Conservation (phyloP, 495 filamentous ascomycete genomes). For the Hapsidospora chrysogenum region DNA sequence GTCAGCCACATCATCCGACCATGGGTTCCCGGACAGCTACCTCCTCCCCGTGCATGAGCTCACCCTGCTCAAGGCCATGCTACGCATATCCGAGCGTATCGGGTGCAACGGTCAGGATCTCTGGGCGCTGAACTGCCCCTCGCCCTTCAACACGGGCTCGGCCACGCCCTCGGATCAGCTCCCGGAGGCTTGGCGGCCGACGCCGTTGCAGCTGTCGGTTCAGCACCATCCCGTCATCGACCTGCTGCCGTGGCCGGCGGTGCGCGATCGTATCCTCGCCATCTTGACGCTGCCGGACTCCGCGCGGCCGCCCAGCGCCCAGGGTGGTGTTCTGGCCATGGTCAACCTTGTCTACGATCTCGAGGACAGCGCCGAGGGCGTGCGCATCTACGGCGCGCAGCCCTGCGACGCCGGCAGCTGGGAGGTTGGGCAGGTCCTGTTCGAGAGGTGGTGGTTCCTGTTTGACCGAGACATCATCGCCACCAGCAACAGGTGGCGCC, state of each 20-base stretch:
- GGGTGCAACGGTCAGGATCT: slow-evolving; percentile 3
- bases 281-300: slow-evolving; percentile 20
- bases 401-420: slow-evolving; percentile 20
- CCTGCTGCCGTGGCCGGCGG: slow-evolving; percentile 29
- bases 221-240: slow-evolving; percentile 35
- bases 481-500: slow-evolving; percentile 22
- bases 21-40: slow-evolving; percentile 12
- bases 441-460: slow-evolving; percentile 34
- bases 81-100: slow-evolving; percentile 12
- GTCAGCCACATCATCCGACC: neutral
- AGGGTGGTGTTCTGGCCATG: slow-evolving; percentile 19
- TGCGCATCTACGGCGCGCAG: slow-evolving; percentile 16
- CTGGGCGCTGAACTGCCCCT: slow-evolving; percentile 8
- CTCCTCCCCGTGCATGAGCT: slow-evolving; percentile 13
- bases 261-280: slow-evolving; percentile 26
- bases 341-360: slow-evolving; percentile 26
- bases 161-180: slow-evolving; percentile 5
- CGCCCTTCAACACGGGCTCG: slow-evolving; percentile 7
- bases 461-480: slow-evolving; percentile 25
- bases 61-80: slow-evolving; percentile 8
- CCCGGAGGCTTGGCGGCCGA: slow-evolving; percentile 12
- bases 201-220: slow-evolving; percentile 9
- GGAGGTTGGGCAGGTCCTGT: slow-evolving; percentile 31
- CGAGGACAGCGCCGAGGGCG: slow-evolving; percentile 28
- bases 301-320: slow-evolving; percentile 18